These are phyloP conservation scores for Fusarium nurragi DNA, from an alignment of 2,329 filamentous ascomycete genomes.

Conservation along the genomic window DNA sequence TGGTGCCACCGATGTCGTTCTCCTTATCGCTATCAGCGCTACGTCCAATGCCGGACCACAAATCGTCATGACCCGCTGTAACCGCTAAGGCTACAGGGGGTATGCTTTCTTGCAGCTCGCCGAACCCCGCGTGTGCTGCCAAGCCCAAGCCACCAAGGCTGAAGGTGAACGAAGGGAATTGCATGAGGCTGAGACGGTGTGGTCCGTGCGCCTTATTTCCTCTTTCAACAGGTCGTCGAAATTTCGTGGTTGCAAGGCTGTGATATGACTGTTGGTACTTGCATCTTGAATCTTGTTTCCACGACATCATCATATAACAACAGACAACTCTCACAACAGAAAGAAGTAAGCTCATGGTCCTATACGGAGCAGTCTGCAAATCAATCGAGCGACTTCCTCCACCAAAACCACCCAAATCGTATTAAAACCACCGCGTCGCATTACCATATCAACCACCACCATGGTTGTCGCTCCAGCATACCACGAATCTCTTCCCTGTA, in stretches of 20 bases:
- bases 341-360: background rate
- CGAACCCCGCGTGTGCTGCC: background rate
- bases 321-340: background rate
- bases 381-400: background rate
- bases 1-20: constrained; percentile 7
- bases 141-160: constrained; percentile 35
- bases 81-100: constrained; percentile 17
- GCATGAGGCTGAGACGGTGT: constrained; percentile 22
- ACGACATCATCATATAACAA: background rate
- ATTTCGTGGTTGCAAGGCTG: constrained; percentile 21
- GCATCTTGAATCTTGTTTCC: background rate
- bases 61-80: constrained; percentile 11
- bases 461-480: constrained; percentile 54
- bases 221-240: background rate
- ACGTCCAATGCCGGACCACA: background rate
- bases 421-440: background rate
- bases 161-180: background rate
- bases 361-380: background rate
- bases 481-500: constrained; percentile 86
- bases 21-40: constrained; percentile 35
- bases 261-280: background rate
- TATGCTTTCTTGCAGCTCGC: background rate
- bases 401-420: background rate
- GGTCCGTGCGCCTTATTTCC: constrained; percentile 23
- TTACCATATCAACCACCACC: constrained; percentile 18